Evolutionary conservation across 176 grass and related monocot genomes (phyloP), one percentile per base, ranked within the genome.

Genomic region (Rhipidocladum racemiflorum): DNA sequence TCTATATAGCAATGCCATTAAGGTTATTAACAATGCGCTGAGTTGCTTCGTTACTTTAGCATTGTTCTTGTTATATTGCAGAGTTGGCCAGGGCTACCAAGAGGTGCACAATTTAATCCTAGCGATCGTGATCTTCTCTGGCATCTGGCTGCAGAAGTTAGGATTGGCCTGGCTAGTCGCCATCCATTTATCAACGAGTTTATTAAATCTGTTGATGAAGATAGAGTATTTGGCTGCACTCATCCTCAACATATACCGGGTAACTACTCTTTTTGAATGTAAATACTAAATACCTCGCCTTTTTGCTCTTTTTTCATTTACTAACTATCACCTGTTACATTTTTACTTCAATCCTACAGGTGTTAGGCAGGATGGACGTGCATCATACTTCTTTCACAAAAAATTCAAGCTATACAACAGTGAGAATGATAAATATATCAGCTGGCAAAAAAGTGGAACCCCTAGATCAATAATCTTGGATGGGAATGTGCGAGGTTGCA

Each of bases 311-410:
- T 42, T 56, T 16, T 13, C 18, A 51, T 84, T 16, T 75, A 64
- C 39, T 81, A 39, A 62, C 23, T 85, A 35, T 6, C 53, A 21
- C 16, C 4, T 69, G 64, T 62, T 83, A 63, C 38, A 67, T 12
- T 46, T 49, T 80, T 27, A 28, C 21, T 86, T 40, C 44, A 55
- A 84, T 83, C 21, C 34, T 79, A 54, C 79, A 97, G 94, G 94
- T 89, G 53, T 81, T 72, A 85, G 68, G 64, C 78, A 84, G 17
- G 95, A 93, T 81, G 92, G 92, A n/a, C 56, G 61, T 30, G 77
- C 81, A 74, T 92, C 88, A 28, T 92, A 92, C 48, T 97, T 94
- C 81, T 94, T 97, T 50, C 95, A 94, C 80, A 94, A 70, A 89
- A 86, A 85, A 50, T 27, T 83, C 15, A 87, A 87, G 65, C 27